Conservation (phyloP, 2,329 filamentous ascomycete species). For the Penicillium sp. region DNA sequence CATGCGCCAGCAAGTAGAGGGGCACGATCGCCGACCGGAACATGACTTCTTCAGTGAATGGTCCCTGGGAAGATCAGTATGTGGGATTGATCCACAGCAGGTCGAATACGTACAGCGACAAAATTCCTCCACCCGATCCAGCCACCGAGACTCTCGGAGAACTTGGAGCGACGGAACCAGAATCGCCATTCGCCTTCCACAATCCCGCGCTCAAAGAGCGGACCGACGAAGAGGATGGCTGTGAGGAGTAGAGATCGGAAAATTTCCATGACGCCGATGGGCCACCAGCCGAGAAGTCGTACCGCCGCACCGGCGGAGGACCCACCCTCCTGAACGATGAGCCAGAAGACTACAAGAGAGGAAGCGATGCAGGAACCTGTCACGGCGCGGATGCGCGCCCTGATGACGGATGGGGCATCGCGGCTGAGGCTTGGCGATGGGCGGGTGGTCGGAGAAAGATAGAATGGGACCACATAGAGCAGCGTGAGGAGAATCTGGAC, state of each 20-base stretch:
- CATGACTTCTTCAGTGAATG: constrained; percentile 88
- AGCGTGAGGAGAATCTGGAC: constrained; percentile 75
- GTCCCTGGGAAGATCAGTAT: constrained; percentile 58
- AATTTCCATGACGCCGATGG: constrained; percentile 66
- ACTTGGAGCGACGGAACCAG: constrained; percentile 59
- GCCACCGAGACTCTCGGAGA: constrained; percentile 64
- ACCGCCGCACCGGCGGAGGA: constrained; percentile 58
- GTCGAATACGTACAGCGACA: constrained; percentile 66
- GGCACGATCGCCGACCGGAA: constrained; percentile 87
- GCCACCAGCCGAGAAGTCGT: constrained; percentile 79
- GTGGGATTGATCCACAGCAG: constrained; percentile 1
- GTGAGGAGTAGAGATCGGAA: constrained; percentile 69
- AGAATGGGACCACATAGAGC: constrained; percentile 88
- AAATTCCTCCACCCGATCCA: constrained; percentile 87
- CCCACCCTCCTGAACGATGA: constrained; percentile 60
- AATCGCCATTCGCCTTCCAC: constrained; percentile 70
- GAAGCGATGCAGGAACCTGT: constrained; percentile 71
- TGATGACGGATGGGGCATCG: constrained; percentile 87
- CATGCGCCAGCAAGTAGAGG: constrained; percentile 71
- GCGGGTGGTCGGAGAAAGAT: constrained; percentile 75
- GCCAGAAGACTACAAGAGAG: constrained; percentile 64
- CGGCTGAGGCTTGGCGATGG: constrained; percentile 77
- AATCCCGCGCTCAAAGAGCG: constrained; percentile 76
- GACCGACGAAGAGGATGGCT: constrained; percentile 76
- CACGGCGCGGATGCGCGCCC: constrained; percentile 79